Conservation (phyloP, 2,329 filamentous ascomycete species). For the Didymella segeticola region DNA sequence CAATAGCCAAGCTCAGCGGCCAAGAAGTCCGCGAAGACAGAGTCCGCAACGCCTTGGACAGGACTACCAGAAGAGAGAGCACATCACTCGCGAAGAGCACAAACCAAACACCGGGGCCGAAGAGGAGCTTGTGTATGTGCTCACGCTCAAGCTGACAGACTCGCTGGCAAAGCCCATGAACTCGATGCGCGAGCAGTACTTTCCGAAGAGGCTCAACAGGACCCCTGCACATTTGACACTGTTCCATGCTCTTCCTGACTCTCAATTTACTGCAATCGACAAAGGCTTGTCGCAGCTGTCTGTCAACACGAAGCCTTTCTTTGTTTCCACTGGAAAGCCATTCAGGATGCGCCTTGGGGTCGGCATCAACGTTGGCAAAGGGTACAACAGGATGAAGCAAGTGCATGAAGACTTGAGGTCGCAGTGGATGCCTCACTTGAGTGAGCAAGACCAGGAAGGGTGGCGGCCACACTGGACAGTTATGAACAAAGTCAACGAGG, state of each 20-base stretch:
- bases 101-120: slow-evolving; percentile 40
- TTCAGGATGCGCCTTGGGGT: slow-evolving; percentile 54
- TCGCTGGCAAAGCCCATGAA: slow-evolving; percentile 50
- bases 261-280: slow-evolving; percentile 46
- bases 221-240: slow-evolving; percentile 54
- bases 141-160: slow-evolving; percentile 52
- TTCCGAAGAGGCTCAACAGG: slow-evolving; percentile 52
- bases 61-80: neutral
- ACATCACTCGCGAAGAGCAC: slow-evolving; percentile 25
- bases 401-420: slow-evolving; percentile 46
- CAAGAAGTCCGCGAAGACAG: slow-evolving; percentile 1
- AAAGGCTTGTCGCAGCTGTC: slow-evolving; percentile 41
- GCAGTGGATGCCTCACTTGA: slow-evolving; percentile 50
- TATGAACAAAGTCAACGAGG: slow-evolving; percentile 57
- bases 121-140: slow-evolving; percentile 51
- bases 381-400: slow-evolving; percentile 41
- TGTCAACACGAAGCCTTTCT: slow-evolving; percentile 43
- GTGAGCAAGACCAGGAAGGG: slow-evolving; percentile 51
- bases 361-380: slow-evolving; percentile 45
- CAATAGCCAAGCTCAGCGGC: neutral
- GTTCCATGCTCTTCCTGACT: slow-evolving; percentile 55
- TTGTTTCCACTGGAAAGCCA: slow-evolving; percentile 46
- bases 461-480: slow-evolving; percentile 55
- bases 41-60: slow-evolving; percentile 22
- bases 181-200: slow-evolving; percentile 49